Percentiles rank a stretch among this genome's conserved stretches.
Evolutionary conservation across 192 early-diverging fungal species (phyloP).

Genomic region (Podila verticillata): DNA sequence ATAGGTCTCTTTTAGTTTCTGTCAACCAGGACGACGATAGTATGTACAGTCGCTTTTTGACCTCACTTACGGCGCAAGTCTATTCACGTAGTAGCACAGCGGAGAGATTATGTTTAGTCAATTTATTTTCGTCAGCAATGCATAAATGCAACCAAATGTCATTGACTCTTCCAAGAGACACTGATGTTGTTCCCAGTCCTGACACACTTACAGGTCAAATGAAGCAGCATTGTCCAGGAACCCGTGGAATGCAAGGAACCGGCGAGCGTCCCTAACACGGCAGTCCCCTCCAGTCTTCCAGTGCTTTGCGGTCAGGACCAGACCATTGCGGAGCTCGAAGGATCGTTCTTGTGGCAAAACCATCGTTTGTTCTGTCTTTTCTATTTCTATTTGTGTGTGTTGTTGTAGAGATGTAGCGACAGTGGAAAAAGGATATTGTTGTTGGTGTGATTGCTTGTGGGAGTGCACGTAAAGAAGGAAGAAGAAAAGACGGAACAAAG

Average conservation of each 20-base stretch:
- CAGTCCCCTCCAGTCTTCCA: constrained; percentile 20
- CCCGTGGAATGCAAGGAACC: constrained; percentile 47
- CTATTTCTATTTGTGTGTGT: background rate
- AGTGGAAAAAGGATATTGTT: no score
- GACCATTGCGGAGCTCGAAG: constrained; percentile 29
- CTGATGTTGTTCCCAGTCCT: background rate
- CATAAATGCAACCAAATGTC: no score
- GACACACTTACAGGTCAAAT: constrained; percentile 29
- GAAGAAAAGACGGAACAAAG: background rate
- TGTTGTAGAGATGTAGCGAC: no score
- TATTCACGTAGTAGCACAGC: background rate
- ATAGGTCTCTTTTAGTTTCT: no score
- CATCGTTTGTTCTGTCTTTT: no score
- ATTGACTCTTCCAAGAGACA: background rate
- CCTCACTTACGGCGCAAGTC: constrained; percentile 18
- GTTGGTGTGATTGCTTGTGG: background rate
- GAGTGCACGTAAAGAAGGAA: background rate
- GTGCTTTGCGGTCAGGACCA: constrained; percentile 29
- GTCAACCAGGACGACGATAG: no score
- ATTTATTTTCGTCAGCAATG: background rate
- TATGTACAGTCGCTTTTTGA: background rate
- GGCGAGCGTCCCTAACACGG: constrained; percentile 18
- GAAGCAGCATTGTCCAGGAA: constrained; percentile 42
- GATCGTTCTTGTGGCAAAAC: constrained; percentile 14
- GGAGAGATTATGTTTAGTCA: background rate